Evolutionary conservation across 495 filamentous ascomycete species (phyloP), one percentile per base, ranked within the genome.

Genomic region (Schizothecium vesticola): DNA sequence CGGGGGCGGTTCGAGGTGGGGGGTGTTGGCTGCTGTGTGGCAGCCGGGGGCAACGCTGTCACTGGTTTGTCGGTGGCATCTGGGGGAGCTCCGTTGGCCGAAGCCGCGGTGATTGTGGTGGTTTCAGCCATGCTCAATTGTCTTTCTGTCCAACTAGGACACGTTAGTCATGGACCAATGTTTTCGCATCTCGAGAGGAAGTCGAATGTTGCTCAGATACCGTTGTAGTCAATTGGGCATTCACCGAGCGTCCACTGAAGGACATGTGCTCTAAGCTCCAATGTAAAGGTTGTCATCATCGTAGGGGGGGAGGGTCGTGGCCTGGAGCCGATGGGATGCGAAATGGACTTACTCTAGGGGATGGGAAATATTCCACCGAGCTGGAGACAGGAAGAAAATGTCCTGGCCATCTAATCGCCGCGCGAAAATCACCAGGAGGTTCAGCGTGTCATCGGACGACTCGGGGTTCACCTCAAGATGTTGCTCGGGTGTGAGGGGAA

Each of bases 221-320:
- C 93, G 93, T 96, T 96, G 93, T 96, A 97, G 93, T 96, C 92
- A 85, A 87, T 86, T 79, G 80, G 82, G 84, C 86, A 82, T 84
- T 85, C 93, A 97, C 83, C 75, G 90, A 87, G 86, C 83, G 81
- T 87, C 80, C 83, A 78, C 87, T 88, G 92, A 91, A 77, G 73
- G 28, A 77, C 65, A 88, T 90, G 84, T 84, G 80, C 77, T 85
- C 86, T 88, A 83, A 81, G 84, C 78, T 78, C 78, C 81, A 79
- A 79, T 76, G 71, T 80, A 75, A 51, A 43, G 51, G 73, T 75
- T 84, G 83, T 90, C 88, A 89, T 89, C 88, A 88, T 72, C 77
- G 84, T 82, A 78, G 81, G 67, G 56, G 57, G 61, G 64, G 28
- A 64, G 33, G 23, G 61, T 16, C 2, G 31, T n/a, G 64, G 43